Base-by-base conservation (phyloP, 352 stramenopile genomes). In the Thalassiosira oceanica region DNA sequence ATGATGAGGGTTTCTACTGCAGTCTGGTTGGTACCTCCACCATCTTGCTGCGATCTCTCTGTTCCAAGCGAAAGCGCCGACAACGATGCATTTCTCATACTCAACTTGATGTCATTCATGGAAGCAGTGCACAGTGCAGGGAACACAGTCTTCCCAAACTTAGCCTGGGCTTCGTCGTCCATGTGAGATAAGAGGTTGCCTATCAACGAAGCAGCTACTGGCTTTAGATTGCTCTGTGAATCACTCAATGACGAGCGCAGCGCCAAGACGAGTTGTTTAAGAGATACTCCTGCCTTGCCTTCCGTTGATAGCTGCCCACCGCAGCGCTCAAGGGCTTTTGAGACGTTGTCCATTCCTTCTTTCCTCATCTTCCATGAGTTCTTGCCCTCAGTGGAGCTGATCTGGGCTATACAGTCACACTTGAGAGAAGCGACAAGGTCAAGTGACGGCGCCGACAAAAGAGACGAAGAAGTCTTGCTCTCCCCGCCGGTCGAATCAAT, bases 141-240 rank as follows among this genome's bases (percentile, higher is more conserved):
- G 70, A 81, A 89, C 2, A 88, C 74, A 56, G 86, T 44, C 56
- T 81, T 88, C 8, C 80, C 83, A 15, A 91, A 60, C 63, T 88
- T 90, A 20, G 61, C 65, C 61, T 91, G 84, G 0, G 76, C 55
- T n/a, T 61, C 15, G 20, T 74, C 73, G 55, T 92, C 84, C 36
- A 87, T 50, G 33, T 55, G 66, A 43, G 53, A 80, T 3, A 93
- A 51, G 29, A 91, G 50, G 1, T 26, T 55, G 11, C 68, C 83
- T 61, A 93, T 88, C 3, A 83, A 20, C 29, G 60, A 48, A 27
- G 83, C 84, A 35, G 86, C 80, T 18, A 90, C 7, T 31, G 86
- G 86, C 56, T 91, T 92, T 5, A 93, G 60, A 78, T 93, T 93
- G 45, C 82, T 90, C 57, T 93, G 86, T 21, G 84, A 88, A 72